Percentiles rank a stretch among this genome's conserved stretches.
These are phyloP conservation scores for Brassica napus DNA, from an alignment of 345 rosid species.

Conservation along the genomic window DNA sequence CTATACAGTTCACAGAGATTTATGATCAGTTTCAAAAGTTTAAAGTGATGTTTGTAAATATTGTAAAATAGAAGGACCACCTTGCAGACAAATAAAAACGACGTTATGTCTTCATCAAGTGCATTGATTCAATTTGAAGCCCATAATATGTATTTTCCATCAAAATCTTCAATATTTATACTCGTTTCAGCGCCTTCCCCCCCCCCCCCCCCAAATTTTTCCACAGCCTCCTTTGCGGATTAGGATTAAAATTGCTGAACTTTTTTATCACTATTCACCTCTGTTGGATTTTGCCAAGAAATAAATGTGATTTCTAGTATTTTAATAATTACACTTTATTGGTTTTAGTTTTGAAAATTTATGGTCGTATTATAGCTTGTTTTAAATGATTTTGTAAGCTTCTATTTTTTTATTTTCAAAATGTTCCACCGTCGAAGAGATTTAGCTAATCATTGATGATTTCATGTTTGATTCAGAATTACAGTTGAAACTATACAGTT, in stretches of 20 bases:
- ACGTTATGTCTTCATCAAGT: background rate
- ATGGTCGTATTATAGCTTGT: background rate
- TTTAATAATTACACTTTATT: no score
- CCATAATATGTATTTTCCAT: no score
- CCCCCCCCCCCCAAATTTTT: background rate
- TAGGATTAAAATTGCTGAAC: no score
- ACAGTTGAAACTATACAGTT: no score
- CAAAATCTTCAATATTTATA: background rate
- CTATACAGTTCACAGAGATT: background rate
- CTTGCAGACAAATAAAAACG: background rate
- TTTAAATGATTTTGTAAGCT: background rate
- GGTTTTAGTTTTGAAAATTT: no score
- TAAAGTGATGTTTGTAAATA: background rate
- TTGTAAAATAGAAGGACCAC: background rate
- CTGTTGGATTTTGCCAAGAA: background rate
- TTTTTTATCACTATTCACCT: background rate
- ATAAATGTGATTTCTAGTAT: no score
- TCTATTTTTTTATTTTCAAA: no score
- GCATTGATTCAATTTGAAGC: background rate
- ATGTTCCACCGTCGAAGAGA: no score
- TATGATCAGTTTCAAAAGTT: background rate
- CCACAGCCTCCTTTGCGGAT: background rate
- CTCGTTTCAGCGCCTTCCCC: background rate
- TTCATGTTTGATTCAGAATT: no score
- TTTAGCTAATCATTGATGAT: no score